Evolutionary conservation across 352 stramenopile species (phyloP).

Genomic region (Globisporangium camurandrum): DNA sequence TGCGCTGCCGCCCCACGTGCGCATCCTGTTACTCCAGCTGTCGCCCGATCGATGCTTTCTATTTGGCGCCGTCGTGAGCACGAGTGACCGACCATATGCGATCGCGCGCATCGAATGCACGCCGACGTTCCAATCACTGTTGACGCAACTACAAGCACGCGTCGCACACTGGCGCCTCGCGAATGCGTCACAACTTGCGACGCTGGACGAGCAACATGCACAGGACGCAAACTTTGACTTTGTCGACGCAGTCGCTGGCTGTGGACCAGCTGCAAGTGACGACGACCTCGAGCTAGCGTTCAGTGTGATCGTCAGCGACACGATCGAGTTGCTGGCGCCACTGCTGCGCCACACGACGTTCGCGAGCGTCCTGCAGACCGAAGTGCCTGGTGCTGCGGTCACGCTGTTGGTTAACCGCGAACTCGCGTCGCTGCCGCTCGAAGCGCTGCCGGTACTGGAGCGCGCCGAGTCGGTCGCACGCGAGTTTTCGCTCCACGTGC

Average conservation of each 20-base stretch:
- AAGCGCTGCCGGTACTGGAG: conserved; percentile 35
- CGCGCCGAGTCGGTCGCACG: conserved; percentile 42
- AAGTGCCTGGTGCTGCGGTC: conserved; percentile 34
- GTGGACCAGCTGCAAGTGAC: conserved; percentile 3
- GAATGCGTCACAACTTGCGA: conserved; percentile 28
- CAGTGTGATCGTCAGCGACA: conserved; percentile 35
- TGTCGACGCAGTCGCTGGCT: conserved; percentile 6
- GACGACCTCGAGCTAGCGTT: conserved; percentile 55
- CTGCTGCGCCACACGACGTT: conserved; percentile 51
- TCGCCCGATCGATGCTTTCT: conserved; percentile 63
- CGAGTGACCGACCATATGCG: conserved; percentile 28
- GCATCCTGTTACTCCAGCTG: conserved; percentile 54
- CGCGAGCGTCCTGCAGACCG: conserved; percentile 25
- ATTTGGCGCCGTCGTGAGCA: conserved; percentile 34
- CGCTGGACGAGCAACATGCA: conserved; percentile 26
- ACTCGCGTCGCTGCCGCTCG: conserved; percentile 42
- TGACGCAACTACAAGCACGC: conserved; percentile 22
- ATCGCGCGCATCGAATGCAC: conserved; percentile 63
- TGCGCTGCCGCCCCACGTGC: conserved; percentile 24
- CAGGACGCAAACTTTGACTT: conserved; percentile 40
- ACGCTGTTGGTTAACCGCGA: conserved; percentile 49
- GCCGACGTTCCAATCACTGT: conserved; percentile 13
- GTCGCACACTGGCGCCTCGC: conserved; percentile 30
- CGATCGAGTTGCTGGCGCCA: conserved; percentile 30
- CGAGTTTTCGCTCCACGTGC: conserved; percentile 69